Base-by-base conservation (phyloP, 192 early-diverging fungal genomes). In the Dissophora ornata region DNA sequence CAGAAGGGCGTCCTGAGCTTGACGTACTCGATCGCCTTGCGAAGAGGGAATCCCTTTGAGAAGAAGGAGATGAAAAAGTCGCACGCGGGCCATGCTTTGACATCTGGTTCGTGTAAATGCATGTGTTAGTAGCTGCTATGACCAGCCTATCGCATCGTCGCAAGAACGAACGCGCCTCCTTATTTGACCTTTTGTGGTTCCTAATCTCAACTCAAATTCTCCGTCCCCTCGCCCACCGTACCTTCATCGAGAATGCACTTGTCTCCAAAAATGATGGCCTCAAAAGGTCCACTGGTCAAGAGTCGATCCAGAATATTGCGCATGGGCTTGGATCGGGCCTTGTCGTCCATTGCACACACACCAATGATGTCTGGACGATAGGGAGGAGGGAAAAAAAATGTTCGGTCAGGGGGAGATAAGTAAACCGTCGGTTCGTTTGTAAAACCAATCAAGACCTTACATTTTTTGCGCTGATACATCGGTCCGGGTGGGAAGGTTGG, bases 1-100 rank as follows among this genome's bases (percentile, higher is more conserved):
- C 91, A 92, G 62, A 92, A 96, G 29, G 96, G 96, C 15, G 87
- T 82, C 40, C 94, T 86, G 44, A 95, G 84, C 36, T 91, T 83
- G 16, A 93, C 89, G 66, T 99, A 99, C 52, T 90, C 81, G 44
- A 96, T 92, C 0, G 97, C 96, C 83, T 99, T 99, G 32, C 91
- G 86, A 16, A 99, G 81, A 7, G 97, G 97, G 65, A 99, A 99
- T 10, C 94, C 96, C 19, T 69, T 73, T 10, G 96, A 97, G 82
- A 97, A 99, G 83, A 99, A 99, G 15, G 94, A 94, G 26, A 99
- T 95, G 53, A 99, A 87, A 77, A 97, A 96, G 81, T 99, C 95
- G 83, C 96, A 97, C 1, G 83, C 79, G 7, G 97, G 97, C 97
- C 97, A 97, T 57, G 89, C 85, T 38, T 91, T 88, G 9, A 96